Base-by-base conservation (phyloP, 352 stramenopile species). In the Phytophthora tubulina region DNA sequence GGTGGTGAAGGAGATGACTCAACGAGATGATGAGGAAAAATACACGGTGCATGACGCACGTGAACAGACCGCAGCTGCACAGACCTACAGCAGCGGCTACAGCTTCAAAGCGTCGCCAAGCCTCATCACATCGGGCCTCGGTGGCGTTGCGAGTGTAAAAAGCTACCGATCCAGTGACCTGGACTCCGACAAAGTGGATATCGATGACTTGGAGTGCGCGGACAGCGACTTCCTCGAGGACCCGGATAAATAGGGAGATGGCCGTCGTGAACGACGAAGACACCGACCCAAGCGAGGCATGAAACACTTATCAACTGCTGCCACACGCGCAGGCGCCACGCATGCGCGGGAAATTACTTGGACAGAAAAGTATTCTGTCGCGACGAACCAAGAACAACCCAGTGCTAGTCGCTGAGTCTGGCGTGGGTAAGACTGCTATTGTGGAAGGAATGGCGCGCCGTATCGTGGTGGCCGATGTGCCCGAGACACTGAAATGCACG, bases 381-480 rank as follows among this genome's bases (percentile, higher is more conserved):
- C 87, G 98, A 33, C 88, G 97, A 21, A 99, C 95, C 13, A 99
- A 99, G 84, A 99, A 99, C 80, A 99, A 99, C 73, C 96, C 97
- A 0, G 85, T 97, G 33, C 73, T 99, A 21, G 97, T 99, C 5
- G 98, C 97, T 11, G 95, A 99, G 67, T 96, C 98, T 10, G 98
- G 98, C 32, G 94, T 98, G 3, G 97, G 98, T 35, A 99, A 99
- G 82, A 99, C 98, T 3, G 90, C 89, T 69, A 99, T 87, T 84
- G 97, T 73, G 64, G 99, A 95, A 82, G 98, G 98, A 9, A 72
- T 99, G 3, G 98, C 98, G 0, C 91, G 97, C 27, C 88, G 97
- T 30, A 99, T 99, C 49, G 81, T 99, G 6, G 81, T 97, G 58
- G 97, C 96, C 21, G 97, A 99, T 71, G 97, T 99, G 3, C 97